Evolutionary conservation across 2,329 filamentous ascomycete genomes (phyloP), one percentile per base, ranked within the genome.

Genomic region (Fonsecaea pedrosoi): DNA sequence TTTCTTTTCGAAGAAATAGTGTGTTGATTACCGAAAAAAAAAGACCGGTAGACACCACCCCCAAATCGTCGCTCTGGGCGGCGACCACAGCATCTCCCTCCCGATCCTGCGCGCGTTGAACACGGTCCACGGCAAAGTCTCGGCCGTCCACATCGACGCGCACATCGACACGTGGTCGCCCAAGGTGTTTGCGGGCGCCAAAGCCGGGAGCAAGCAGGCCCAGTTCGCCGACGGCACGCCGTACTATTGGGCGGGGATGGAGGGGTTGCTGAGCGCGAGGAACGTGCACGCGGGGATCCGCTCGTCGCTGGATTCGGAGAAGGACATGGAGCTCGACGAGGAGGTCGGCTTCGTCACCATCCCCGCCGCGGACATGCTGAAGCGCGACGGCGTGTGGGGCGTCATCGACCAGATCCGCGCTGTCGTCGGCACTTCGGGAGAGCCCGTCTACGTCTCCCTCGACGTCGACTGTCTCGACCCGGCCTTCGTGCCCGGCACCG

Each of bases 141-240:
- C 66, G 1, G 62, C 54, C 25, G 59, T 68, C 42, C 66, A 68
- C 42, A 58, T 68, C 37, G 66, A 68, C 34, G 50, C 66, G 21
- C 66, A 68, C 38, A 57, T 68, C n/a, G 66, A 68, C 37, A 64
- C 65, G 0, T 64, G 61, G 61, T 61, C 56, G 6, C 66, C 66
- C 6, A 68, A 68, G 18, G 66, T 64, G 13, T 68, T 64, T 45
- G 61, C 56, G 2, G 66, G 62, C 8, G 54, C 64, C 21, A 63
- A 63, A 12, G 66, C 62, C 45, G 56, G 18, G 13, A 58, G 56
- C 25, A 65, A 65, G 56, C 66, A 68, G 15, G 56, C 66, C 3
- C 55, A 64, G 38, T 65, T 61, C 48, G 54, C 61, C 21, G 50
- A 68, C 45, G 66, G 66, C 8, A 68, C 66, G 3, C 54, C 53